phyloP scores from a whole-genome alignment of 2,329 filamentous ascomycete genomes.

The Tolypocladium capitatum region DNA sequence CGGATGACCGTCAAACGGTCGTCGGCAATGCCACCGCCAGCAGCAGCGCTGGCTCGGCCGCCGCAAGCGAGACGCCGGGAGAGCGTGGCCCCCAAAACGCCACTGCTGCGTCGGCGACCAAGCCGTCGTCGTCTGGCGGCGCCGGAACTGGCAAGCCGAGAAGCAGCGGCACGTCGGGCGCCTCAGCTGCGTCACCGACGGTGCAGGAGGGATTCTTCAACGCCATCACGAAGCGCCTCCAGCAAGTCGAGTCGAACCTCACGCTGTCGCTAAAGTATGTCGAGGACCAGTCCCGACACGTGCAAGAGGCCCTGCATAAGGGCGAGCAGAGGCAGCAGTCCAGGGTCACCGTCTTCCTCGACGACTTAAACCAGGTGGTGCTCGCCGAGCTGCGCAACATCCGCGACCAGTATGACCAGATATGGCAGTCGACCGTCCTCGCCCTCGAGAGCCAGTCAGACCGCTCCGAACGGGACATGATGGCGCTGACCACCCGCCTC shows the following conservation, averaged over 20 bases:
- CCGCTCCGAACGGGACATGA: constrained; percentile 68
- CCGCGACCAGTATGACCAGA: constrained; percentile 80
- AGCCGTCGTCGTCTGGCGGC: constrained; percentile 3
- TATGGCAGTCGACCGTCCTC: constrained; percentile 91
- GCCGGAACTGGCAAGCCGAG: constrained; percentile 13
- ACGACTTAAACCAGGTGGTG: constrained; percentile 77
- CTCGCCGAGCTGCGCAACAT: constrained; percentile 66
- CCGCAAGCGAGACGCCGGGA: background rate
- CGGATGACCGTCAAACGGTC: background rate
- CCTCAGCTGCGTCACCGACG: constrained; percentile 45
- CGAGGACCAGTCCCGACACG: constrained; percentile 82
- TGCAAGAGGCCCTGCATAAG: constrained; percentile 74
- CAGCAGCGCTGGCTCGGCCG: background rate
- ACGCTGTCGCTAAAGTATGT: constrained; percentile 91
- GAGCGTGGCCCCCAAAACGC: constrained; percentile 2
- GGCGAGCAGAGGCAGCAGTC: constrained; percentile 77
- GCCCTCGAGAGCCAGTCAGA: constrained; percentile 82
- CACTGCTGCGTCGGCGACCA: constrained; percentile 1
- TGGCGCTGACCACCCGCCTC: constrained; percentile 67
- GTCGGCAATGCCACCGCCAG: background rate
- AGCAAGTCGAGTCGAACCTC: constrained; percentile 82
- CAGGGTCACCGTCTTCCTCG: constrained; percentile 72
- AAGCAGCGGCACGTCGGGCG: constrained; percentile 13
- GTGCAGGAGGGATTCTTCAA: constrained; percentile 99
- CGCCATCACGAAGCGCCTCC: constrained; percentile 81